Base-by-base conservation (phyloP, 2,329 filamentous ascomycete genomes). In the Tolypocladium paradoxum region DNA sequence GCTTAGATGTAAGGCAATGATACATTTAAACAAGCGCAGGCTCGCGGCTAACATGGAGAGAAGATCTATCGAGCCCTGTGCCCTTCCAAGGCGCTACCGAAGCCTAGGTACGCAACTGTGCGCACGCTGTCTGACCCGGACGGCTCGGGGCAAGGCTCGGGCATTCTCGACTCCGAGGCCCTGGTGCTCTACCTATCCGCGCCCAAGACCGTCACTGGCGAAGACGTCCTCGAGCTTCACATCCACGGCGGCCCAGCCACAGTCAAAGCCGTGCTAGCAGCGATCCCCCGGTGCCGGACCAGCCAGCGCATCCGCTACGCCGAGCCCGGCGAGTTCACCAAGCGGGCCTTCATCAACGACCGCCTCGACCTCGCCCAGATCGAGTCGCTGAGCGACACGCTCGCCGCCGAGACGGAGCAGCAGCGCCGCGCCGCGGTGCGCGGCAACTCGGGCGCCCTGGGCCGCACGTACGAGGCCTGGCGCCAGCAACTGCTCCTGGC, bases 321-420 rank as follows among this genome's bases (percentile, higher is more conserved):
- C 3, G 92, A 96, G 64, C 87, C 93, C 0, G 93, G 93, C 53
- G 93, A 99, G 66, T 99, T 99, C 68, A 99, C 93, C 4, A 84
- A 85, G 56, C 84, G 93, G 37, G 91, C 93, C 6, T 99, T 99
- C 64, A 77, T 91, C 65, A 93, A 96, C 65, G 78, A 85, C 61
- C 82, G 90, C 2, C 78, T 99, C 5, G 88, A 95, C 62, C 78
- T 99, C 1, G 88, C 90, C 2, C 91, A 99, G 69, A 87, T 87
- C 8, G 84, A 87, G 67, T 76, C 82, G 1, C 71, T 87, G 3
- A 77, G 81, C 57, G 83, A 85, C 58, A 77, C 76, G 0, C 73
- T 87, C 2, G 75, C 79, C 6, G 83, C 84, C 4, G 81, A 93
- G 61, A 99, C 93, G 0, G 93, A 97, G 69, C 90, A 96, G 66